Conservation (phyloP, 73 alveolate species). For the Paramecium bursaria region DNA sequence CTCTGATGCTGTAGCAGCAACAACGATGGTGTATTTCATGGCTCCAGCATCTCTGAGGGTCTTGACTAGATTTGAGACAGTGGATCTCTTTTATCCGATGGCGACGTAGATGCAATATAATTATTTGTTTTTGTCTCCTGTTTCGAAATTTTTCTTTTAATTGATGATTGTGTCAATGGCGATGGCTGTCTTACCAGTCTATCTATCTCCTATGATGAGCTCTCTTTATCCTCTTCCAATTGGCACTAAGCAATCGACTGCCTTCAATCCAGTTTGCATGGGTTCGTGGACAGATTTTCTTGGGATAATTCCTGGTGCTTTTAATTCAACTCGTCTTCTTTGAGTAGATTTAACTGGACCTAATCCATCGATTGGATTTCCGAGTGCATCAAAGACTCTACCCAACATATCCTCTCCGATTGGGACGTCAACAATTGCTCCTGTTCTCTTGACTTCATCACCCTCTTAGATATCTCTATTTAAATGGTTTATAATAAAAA, state of each 20-base stretch:
- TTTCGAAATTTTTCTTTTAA: slow-evolving; percentile 85
- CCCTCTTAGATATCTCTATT: slow-evolving; percentile 90
- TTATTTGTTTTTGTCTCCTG: slow-evolving; percentile 80
- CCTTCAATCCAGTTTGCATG: slow-evolving; percentile 94
- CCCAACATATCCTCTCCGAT: slow-evolving; percentile 96
- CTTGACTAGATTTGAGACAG: slow-evolving; percentile 94
- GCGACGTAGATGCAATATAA: slow-evolving; percentile 98
- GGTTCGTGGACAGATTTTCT: slow-evolving; percentile 98
- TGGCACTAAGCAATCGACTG: slow-evolving; percentile 96
- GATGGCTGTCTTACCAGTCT: slow-evolving; percentile 98
- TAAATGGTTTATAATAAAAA: background rate
- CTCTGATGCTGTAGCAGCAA: slow-evolving; percentile 98
- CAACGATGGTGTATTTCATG: slow-evolving; percentile 91
- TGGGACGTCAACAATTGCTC: slow-evolving; percentile 94
- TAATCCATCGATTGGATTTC: slow-evolving; percentile 94
- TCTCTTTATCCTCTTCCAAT: slow-evolving; percentile 99
- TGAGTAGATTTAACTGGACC: slow-evolving; percentile 87
- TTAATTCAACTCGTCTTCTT: slow-evolving; percentile 89
- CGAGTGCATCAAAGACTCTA: slow-evolving; percentile 88
- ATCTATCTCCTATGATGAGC: slow-evolving; percentile 98
- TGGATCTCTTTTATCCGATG: slow-evolving; percentile 97
- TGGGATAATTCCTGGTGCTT: slow-evolving; percentile 98
- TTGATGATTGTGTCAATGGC: slow-evolving; percentile 96
- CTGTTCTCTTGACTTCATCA: slow-evolving; percentile 94
- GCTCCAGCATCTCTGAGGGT: slow-evolving; percentile 85